Base-by-base conservation (phyloP, 169 alveolate genomes). In the Plasmodium gonderi region DNA sequence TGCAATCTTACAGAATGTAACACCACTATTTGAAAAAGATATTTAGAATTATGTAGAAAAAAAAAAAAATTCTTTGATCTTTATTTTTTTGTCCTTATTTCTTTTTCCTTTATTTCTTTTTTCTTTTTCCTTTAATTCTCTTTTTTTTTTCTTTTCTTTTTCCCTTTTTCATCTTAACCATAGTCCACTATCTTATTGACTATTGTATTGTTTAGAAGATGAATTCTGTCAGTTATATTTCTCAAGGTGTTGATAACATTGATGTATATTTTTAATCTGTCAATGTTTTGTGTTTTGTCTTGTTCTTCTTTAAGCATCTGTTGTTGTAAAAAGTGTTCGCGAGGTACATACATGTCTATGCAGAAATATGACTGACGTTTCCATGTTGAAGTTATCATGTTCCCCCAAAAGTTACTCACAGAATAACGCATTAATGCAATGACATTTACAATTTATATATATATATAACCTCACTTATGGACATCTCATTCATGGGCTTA, bases 151-250 rank as follows among this genome's bases (percentile, higher is more conserved):
- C 8, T 33, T 9, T 9, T 42, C 51, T 9, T 42, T 49, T 23
- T 9, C 38, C 31, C 3, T n/a, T 60, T n/a, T 36, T 42, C 9
- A 4, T 42, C 45, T 65, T 85, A 40, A 85, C 92, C 92, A 47
- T 85, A 85, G 29, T 85, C 92, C 29, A 85, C 92, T 23, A 85
- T 74, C 78, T 85, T 85, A 54, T 85, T 85, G 45, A 85, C 83
- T 14, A 85, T 65, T 12, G 92, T 85, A 20, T 85, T 85, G 47
- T 85, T 85, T 51, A 85, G 78, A 17, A 85, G 79, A 29, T 85
- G 92, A 23, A 85, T 85, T 45, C 85, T 72, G 42, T 85, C 92
- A 12, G 85, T 85, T 36, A 85, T 74, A 45, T 85, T 85, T 8
- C 92, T 20, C 33, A 85, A 38, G 23, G 77, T 65, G 49, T 74